A percentile compares a stretch with the other conserved stretches of the same genome.
Evolutionary conservation across 2,329 filamentous ascomycete species (phyloP).

Genomic region (Myotisia sp.): DNA sequence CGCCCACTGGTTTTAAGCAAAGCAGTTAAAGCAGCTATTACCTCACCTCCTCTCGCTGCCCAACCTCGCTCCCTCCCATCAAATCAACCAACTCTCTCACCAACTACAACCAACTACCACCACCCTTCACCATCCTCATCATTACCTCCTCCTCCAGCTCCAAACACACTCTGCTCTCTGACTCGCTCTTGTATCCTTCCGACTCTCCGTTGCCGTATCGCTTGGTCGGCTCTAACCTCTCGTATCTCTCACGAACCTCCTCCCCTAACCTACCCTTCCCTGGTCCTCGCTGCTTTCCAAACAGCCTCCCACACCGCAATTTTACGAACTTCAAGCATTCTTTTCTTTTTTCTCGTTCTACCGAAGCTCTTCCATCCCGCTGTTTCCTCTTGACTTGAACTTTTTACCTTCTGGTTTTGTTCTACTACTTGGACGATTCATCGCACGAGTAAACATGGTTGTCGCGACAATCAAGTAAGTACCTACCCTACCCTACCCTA

Average conservation of each 20-base stretch:
- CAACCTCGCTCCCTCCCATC: not conserved
- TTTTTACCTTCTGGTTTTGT: constrained; percentile 1
- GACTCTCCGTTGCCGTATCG: no score
- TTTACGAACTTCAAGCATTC: no score
- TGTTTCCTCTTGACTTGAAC: not conserved
- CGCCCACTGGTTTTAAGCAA: no score
- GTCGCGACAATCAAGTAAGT: constrained; percentile 51
- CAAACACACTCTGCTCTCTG: not conserved
- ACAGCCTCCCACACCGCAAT: no score
- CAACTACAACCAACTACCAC: not conserved
- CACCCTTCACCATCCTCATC: not conserved
- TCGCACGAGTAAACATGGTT: constrained; percentile 35
- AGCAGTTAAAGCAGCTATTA: no score
- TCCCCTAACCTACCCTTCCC: not conserved
- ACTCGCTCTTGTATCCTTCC: not conserved
- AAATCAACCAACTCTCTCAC: not conserved
- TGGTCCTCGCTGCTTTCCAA: not conserved
- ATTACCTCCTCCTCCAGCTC: not conserved
- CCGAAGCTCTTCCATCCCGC: not conserved
- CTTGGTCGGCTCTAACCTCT: not conserved
- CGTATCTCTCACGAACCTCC: constrained; percentile 1
- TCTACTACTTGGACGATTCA: not conserved
- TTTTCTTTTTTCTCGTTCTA: not conserved
- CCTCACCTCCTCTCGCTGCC: constrained; percentile 1
- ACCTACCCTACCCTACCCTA: constrained; percentile 1